phyloP scores from a whole-genome alignment of 306 rosid species.

The Oxytropis ochrocephala region DNA sequence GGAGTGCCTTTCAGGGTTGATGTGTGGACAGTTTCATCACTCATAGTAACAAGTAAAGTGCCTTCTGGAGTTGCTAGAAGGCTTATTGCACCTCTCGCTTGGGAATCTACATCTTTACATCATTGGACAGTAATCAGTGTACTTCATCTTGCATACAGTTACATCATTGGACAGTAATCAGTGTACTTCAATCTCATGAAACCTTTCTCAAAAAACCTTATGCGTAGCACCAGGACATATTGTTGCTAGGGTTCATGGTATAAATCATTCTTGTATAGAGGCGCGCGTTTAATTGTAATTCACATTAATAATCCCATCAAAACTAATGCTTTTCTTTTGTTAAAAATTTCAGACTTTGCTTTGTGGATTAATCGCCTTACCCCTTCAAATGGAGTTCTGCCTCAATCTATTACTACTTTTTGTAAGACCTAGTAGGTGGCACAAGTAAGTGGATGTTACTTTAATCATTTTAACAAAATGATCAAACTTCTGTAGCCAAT shows the following conservation, averaged over 20 bases:
- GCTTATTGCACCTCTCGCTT: conserved; percentile 65
- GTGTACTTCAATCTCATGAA: too few species aligned
- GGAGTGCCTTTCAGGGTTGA: conserved; percentile 83
- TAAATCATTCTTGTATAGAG: not conserved
- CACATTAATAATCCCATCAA: not conserved
- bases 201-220: too few species aligned
- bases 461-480: too few species aligned
- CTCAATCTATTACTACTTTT: too few species aligned
- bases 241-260: conserved; percentile 69
- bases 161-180: too few species aligned
- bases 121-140: conserved; percentile 83
- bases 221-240: conserved; percentile 78
- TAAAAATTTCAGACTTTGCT: too few species aligned
- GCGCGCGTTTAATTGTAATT: not conserved
- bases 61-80: too few species aligned
- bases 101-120: conserved; percentile 63
- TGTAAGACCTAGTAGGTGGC: too few species aligned
- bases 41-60: too few species aligned
- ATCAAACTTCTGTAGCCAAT: not conserved
- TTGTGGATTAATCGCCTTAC: too few species aligned
- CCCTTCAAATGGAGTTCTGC: too few species aligned
- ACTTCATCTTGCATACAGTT: not conserved
- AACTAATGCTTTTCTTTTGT: conserved; percentile 11
- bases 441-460: too few species aligned
- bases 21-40: conserved; percentile 64